Evolutionary conservation across 768 basidiomycete species (phyloP).

Genomic region (Floccularia luteovirens): DNA sequence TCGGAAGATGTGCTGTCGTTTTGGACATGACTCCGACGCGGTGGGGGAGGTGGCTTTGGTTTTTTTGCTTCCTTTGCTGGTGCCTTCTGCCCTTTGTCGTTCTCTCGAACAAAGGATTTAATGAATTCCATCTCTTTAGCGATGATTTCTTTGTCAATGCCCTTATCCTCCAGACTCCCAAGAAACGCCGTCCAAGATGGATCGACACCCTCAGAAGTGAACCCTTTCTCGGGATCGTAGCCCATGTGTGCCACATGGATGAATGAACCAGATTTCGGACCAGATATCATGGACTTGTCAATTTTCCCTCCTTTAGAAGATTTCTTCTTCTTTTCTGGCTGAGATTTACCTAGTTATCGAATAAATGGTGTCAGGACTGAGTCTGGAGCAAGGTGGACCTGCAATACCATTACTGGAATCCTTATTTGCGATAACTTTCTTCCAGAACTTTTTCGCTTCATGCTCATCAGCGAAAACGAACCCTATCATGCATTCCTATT

Average conservation of each 20-base stretch:
- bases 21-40: slow-evolving; percentile 31
- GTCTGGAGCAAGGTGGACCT: slow-evolving; percentile 10
- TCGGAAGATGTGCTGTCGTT: slow-evolving; percentile 24
- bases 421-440: slow-evolving; percentile 73
- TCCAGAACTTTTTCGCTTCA: slow-evolving; percentile 80
- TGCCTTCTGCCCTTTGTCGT: slow-evolving; percentile 19
- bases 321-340: slow-evolving; percentile 52
- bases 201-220: slow-evolving; percentile 82
- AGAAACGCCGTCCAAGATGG: slow-evolving; percentile 81
- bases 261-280: slow-evolving; percentile 71
- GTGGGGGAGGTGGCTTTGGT: slow-evolving; percentile 46
- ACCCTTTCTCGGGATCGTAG: slow-evolving; percentile 81
- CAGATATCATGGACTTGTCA: slow-evolving; percentile 90
- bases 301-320: slow-evolving; percentile 65
- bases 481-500: slow-evolving; percentile 88
- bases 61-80: slow-evolving; percentile 33
- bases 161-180: slow-evolving; percentile 51
- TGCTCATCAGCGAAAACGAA: slow-evolving; percentile 83
- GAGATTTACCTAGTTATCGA: slow-evolving; percentile 38
- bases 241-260: slow-evolving; percentile 94
- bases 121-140: slow-evolving; percentile 84
- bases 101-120: slow-evolving; percentile 64
- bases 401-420: slow-evolving; percentile 48
- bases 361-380: slow-evolving; percentile 6
- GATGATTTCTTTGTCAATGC: slow-evolving; percentile 63